Percentiles rank a stretch among this genome's conserved stretches.
Evolutionary conservation across 192 early-diverging fungal genomes (phyloP).

Genomic region (Gonapodya sp.): DNA sequence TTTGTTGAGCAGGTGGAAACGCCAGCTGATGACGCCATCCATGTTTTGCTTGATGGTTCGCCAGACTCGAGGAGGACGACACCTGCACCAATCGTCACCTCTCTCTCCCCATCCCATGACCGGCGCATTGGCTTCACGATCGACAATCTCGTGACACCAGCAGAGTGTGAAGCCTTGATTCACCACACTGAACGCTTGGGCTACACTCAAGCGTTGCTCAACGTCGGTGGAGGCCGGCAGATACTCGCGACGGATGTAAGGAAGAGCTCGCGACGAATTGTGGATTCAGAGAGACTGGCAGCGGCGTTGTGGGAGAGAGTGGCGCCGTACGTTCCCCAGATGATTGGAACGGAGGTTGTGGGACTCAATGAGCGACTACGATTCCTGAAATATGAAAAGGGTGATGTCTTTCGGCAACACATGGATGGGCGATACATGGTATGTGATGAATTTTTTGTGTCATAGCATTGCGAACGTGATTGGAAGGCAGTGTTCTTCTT

Average conservation of each 20-base stretch:
- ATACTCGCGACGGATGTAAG: conserved; percentile 17
- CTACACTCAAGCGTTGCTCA: background rate
- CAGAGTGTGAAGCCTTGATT: background rate
- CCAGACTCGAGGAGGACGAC: background rate
- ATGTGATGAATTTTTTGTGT: conserved; percentile 10
- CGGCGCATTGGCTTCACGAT: background rate
- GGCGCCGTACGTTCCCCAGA: background rate
- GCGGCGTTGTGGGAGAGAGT: conserved; percentile 9
- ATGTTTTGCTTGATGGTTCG: too few species aligned
- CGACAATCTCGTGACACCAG: background rate
- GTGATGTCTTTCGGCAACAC: conserved; percentile 20
- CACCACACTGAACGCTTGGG: background rate
- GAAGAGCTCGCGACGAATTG: conserved; percentile 13
- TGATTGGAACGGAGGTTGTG: background rate
- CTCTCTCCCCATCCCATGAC: background rate
- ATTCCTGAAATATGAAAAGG: conserved; percentile 18
- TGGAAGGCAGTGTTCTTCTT: background rate
- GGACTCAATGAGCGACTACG: conserved; percentile 26
- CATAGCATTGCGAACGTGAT: background rate
- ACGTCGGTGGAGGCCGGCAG: background rate
- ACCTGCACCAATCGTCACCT: background rate
- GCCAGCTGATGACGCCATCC: too few species aligned
- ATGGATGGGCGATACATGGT: conserved; percentile 17
- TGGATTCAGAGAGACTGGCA: conserved; percentile 16
- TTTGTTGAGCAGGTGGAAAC: too few species aligned